Evolutionary conservation across 306 rosid species (phyloP).

Genomic region (Medicago ruthenica): DNA sequence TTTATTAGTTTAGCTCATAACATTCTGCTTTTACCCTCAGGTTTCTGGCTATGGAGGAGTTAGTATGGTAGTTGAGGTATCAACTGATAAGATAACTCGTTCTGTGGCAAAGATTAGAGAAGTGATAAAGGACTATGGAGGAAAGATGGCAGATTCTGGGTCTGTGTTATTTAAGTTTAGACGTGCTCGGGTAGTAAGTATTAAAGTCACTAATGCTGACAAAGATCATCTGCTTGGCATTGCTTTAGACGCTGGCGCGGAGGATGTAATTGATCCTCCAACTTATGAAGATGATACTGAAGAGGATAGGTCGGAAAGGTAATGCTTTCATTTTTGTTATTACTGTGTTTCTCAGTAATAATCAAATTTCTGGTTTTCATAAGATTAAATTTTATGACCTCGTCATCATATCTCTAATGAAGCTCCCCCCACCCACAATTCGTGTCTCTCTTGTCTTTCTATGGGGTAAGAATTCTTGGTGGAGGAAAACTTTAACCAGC

Average conservation of each 20-base stretch:
- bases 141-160: slow-evolving; percentile 96
- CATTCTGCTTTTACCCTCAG: slow-evolving; percentile 48
- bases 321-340: slow-evolving; percentile 31
- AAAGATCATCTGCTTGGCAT: slow-evolving; percentile 80
- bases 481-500: background rate
- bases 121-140: slow-evolving; percentile 86
- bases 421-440: slow-evolving; percentile 11
- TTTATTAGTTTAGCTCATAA: slow-evolving; percentile 6
- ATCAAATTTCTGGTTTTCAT: slow-evolving; percentile 25
- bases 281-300: slow-evolving; percentile 80
- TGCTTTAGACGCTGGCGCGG: slow-evolving; percentile 90
- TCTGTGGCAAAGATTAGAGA: slow-evolving; percentile 86
- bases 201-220: slow-evolving; percentile 70
- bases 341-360: slow-evolving; percentile 17
- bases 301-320: slow-evolving; percentile 82
- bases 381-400: slow-evolving; percentile 1
- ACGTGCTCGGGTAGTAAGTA: slow-evolving; percentile 78
- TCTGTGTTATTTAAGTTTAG: slow-evolving; percentile 85
- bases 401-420: slow-evolving; percentile 21
- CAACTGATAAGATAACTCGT: slow-evolving; percentile 83
- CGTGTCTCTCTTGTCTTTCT: slow-evolving; percentile 31
- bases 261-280: slow-evolving; percentile 90
- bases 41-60: slow-evolving; percentile 94
- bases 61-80: slow-evolving; percentile 91
- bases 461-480: slow-evolving; percentile 9